Conservation (phyloP, 2,329 filamentous ascomycete genomes). For the Intubia oerlemansii region DNA sequence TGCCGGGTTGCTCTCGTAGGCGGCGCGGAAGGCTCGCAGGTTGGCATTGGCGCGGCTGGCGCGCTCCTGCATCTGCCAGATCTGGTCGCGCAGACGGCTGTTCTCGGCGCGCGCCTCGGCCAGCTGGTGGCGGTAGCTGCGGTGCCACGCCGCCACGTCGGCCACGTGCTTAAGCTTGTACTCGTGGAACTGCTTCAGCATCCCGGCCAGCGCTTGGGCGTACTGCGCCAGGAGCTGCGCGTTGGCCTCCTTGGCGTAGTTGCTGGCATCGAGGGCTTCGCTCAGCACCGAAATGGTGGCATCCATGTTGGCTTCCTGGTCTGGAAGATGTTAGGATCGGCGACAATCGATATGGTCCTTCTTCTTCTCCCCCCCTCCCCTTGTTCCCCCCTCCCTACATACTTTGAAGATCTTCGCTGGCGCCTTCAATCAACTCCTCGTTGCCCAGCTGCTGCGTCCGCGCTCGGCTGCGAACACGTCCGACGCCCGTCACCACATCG, state of each 20-base stretch:
- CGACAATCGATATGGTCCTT: neutral
- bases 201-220: conserved; percentile 30
- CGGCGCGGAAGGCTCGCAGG: conserved; percentile 32
- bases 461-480: conserved; percentile 36
- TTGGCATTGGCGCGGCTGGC: conserved; percentile 35
- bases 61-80: conserved; percentile 43
- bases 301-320: conserved; percentile 28
- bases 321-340: conserved; percentile 17
- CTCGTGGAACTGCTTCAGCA: conserved; percentile 42
- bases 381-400: conserved; percentile 18
- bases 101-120: conserved; percentile 45
- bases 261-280: conserved; percentile 39
- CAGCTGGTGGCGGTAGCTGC: conserved; percentile 41
- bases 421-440: conserved; percentile 33
- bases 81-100: conserved; percentile 37
- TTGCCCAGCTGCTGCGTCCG: conserved; percentile 29
- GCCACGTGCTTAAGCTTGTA: conserved; percentile 42
- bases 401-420: conserved; percentile 32
- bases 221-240: conserved; percentile 34
- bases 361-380: conserved; percentile 18
- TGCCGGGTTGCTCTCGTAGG: conserved; percentile 32
- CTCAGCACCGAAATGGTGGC: conserved; percentile 37
- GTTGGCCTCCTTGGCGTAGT: conserved; percentile 38
- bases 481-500: conserved; percentile 40
- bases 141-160: conserved; percentile 43